Evolutionary conservation across 2,329 filamentous ascomycete genomes (phyloP).

Genomic region (Paracamarosporium sp.): DNA sequence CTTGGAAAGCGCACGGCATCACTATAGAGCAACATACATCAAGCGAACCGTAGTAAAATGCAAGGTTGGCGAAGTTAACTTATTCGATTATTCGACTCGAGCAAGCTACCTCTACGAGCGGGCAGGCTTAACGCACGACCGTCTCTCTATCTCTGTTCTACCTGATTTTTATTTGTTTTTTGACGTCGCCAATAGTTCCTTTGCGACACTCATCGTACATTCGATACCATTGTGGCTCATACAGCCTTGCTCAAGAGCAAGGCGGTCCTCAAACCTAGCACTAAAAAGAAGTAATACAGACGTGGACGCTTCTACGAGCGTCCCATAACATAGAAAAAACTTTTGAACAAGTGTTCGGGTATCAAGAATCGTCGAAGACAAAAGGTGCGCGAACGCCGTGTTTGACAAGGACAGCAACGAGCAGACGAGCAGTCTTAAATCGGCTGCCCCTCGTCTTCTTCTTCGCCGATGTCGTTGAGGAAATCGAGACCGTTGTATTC

Average conservation of each 20-base stretch:
- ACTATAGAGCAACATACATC: not conserved
- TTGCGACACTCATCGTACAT: no score
- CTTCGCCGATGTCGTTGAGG: conserved; percentile 38
- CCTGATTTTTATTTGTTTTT: not conserved
- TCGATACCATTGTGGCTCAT: not conserved
- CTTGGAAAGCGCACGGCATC: not conserved
- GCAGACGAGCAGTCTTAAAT: not conserved
- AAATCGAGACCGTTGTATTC: conserved; percentile 40
- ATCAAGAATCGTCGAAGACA: conserved; percentile 1
- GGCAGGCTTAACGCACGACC: no score
- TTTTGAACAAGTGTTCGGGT: conserved; percentile 11
- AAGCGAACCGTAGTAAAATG: not conserved
- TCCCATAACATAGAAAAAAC: not conserved
- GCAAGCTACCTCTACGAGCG: not conserved
- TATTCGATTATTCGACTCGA: not conserved
- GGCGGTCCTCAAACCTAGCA: not conserved
- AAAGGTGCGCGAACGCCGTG: not conserved
- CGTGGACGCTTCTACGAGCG: not conserved
- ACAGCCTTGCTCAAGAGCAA: not conserved
- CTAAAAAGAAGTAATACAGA: not conserved
- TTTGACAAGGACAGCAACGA: not conserved
- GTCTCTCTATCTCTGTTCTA: not conserved
- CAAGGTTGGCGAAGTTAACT: not conserved
- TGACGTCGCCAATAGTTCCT: not conserved
- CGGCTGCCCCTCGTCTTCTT: conserved; percentile 17